Conservation (phyloP, 257 asterid species). For the Avicennia marina region DNA sequence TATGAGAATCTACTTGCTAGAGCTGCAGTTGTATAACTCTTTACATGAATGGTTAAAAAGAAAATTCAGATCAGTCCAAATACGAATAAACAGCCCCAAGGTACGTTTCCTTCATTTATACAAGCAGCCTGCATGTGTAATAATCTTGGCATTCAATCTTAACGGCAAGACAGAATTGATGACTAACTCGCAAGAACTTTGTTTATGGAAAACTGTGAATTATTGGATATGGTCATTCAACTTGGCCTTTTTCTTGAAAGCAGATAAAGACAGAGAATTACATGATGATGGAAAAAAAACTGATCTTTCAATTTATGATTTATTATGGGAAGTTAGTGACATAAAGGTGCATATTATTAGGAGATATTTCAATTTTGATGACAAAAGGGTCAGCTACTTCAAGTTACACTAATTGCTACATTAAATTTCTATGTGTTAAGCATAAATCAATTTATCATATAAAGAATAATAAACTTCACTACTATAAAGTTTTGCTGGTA, state of each 20-base stretch:
- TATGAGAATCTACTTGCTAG: background rate
- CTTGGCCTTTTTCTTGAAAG: no score
- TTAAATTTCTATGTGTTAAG: background rate
- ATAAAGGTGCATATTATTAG: background rate
- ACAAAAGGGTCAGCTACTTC: conserved; percentile 6
- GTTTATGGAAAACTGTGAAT: no score
- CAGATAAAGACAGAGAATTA: no score
- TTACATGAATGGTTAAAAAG: background rate
- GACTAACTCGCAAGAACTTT: no score
- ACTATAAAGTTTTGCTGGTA: background rate
- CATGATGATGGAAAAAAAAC: no score
- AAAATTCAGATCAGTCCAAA: background rate
- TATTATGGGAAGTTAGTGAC: no score
- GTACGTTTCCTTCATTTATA: background rate
- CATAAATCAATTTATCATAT: background rate
- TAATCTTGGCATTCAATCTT: background rate
- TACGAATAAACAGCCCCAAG: background rate
- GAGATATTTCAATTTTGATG: background rate
- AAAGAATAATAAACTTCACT: background rate
- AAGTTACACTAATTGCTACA: background rate
- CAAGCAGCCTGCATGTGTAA: background rate
- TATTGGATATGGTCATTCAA: no score
- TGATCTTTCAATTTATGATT: no score
- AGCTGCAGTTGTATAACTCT: conserved; percentile 4
- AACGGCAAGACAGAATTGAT: background rate